These are phyloP conservation scores for Omphalea diandra DNA, from an alignment of 441 rosid genomes.

Conservation along the genomic window DNA sequence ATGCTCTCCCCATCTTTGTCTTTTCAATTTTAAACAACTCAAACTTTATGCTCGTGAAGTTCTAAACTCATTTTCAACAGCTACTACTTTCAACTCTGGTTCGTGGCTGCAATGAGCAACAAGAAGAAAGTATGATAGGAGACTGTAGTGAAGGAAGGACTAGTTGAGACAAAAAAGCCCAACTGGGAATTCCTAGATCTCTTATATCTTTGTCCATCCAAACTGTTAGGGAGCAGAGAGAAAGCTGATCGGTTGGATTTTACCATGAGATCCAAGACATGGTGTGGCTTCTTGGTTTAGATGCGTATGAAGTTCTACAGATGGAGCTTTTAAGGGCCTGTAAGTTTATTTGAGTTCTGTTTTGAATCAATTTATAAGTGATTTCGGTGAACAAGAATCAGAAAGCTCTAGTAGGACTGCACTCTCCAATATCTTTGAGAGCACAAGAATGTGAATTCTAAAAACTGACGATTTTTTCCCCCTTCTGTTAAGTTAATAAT, in stretches of 20 bases:
- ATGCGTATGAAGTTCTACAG: not conserved
- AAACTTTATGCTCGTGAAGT: constrained; percentile 44
- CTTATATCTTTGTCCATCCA: constrained; percentile 61
- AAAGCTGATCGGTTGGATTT: constrained; percentile 67
- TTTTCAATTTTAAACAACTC: constrained; percentile 33
- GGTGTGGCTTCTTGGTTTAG: not conserved
- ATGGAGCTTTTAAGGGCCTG: not conserved
- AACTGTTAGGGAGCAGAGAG: constrained; percentile 58
- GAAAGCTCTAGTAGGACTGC: not conserved
- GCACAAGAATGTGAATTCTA: not conserved
- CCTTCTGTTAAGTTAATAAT: not conserved
- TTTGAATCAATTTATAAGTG: not conserved
- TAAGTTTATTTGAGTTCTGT: not conserved
- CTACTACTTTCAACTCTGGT: too few relatives aligned
- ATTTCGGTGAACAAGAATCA: not conserved
- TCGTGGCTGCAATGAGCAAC: constrained; percentile 45
- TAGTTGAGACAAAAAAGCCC: constrained; percentile 53
- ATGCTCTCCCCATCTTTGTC: too few relatives aligned
- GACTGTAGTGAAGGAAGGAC: constrained; percentile 48
- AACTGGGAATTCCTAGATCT: constrained; percentile 75
- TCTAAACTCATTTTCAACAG: too few relatives aligned
- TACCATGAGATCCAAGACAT: constrained; percentile 43
- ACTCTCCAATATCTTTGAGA: not conserved
- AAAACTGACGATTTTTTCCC: not conserved
- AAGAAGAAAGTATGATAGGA: constrained; percentile 58